phyloP scores from a whole-genome alignment of 2,329 filamentous ascomycete genomes.

The Didymella lethalis region DNA sequence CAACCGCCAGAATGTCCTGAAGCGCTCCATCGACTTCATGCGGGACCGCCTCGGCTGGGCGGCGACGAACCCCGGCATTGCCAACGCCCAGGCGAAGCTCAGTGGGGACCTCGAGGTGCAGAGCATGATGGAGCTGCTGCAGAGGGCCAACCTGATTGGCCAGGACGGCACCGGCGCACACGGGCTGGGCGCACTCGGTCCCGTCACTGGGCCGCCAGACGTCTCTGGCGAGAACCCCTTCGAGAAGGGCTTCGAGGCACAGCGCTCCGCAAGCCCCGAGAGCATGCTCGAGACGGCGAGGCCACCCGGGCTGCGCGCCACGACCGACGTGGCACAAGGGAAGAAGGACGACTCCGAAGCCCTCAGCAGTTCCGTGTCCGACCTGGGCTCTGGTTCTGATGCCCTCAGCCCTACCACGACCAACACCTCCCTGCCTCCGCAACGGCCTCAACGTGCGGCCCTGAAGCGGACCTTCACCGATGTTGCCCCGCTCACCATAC shows the following conservation, averaged over 20 bases:
- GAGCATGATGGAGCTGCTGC: conserved; percentile 87
- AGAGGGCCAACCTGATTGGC: conserved; percentile 79
- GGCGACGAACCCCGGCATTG: conserved; percentile 75
- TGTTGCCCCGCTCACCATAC: conserved; percentile 74
- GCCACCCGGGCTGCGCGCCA: conserved; percentile 29
- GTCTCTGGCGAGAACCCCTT: conserved; percentile 81
- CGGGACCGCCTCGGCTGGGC: conserved; percentile 88
- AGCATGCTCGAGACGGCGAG: conserved; percentile 41
- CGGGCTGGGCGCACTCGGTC: conserved; percentile 62
- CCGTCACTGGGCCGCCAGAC: conserved; percentile 81
- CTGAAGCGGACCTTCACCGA: conserved; percentile 92
- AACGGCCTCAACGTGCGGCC: conserved; percentile 61
- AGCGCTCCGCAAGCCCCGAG: conserved; percentile 56
- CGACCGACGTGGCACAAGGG: conserved; percentile 19
- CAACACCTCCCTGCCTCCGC: conserved; percentile 32
- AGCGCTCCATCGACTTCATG: conserved; percentile 96
- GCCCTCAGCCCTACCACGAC: conserved; percentile 29
- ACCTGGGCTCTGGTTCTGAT: conserved; percentile 29
- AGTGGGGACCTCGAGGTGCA: conserved; percentile 87
- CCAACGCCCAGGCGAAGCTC: conserved; percentile 81
- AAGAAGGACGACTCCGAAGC: conserved; percentile 23
- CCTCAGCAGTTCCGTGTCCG: conserved; percentile 31
- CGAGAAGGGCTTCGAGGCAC: conserved; percentile 77
- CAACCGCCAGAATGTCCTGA: conserved; percentile 89
- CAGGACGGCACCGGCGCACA: conserved; percentile 66